Percentiles rank a stretch among this genome's conserved stretches.
These are phyloP conservation scores for Obelidium mucronatum DNA, from an alignment of 192 early-diverging fungal genomes.

Conservation along the genomic window DNA sequence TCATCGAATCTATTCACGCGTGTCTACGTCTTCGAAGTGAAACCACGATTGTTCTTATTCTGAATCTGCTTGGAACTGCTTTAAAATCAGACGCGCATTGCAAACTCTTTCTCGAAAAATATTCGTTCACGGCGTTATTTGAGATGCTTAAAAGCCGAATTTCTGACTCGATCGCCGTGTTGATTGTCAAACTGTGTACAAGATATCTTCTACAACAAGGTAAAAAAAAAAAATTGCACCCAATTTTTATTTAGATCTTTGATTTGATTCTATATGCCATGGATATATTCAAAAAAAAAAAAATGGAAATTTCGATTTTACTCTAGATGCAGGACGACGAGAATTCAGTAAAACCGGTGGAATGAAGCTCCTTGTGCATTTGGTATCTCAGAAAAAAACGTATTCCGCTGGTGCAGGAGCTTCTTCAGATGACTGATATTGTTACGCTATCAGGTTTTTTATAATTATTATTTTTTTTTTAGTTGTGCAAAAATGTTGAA, in stretches of 20 bases:
- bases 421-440: neutral
- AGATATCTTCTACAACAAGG: neutral
- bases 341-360: neutral
- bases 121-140: neutral
- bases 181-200: neutral
- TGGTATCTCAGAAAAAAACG: neutral
- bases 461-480: neutral
- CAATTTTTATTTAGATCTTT: too few species aligned
- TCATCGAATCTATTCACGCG: neutral
- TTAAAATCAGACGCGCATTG: neutral
- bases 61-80: neutral
- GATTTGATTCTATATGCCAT: too few species aligned
- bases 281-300: too few species aligned
- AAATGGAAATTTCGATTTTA: too few species aligned
- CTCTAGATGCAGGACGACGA: neutral
- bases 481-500: too few species aligned
- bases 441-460: neutral
- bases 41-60: neutral
- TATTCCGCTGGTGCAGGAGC: neutral
- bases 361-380: neutral
- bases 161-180: neutral
- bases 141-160: neutral
- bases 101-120: neutral
- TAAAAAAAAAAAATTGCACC: too few species aligned
- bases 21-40: neutral